Conservation (phyloP, 2,329 filamentous ascomycete species). For the Knoxdaviesia capensis region DNA sequence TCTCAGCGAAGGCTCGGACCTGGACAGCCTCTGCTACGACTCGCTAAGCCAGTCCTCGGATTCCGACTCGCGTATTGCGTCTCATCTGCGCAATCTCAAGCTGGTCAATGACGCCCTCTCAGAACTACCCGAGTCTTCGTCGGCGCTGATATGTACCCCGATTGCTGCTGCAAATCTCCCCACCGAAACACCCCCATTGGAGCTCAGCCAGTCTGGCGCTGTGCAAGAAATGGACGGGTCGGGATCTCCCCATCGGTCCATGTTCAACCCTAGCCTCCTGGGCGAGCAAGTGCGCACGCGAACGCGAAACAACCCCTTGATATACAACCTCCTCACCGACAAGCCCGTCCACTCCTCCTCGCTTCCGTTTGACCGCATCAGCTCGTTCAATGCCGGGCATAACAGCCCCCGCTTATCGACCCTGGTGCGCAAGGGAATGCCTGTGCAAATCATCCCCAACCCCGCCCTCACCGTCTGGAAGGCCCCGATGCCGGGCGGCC, state of each 20-base stretch:
- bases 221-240: constrained; percentile 14
- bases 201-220: constrained; percentile 13
- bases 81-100: constrained; percentile 50
- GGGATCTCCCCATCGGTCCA: too few species aligned
- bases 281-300: constrained; percentile 15
- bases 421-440: constrained; percentile 79
- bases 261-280: too few species aligned
- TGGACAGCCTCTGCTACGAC: too few species aligned
- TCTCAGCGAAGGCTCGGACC: constrained; percentile 16
- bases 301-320: constrained; percentile 56
- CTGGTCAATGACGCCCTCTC: constrained; percentile 51
- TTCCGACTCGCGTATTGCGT: constrained; percentile 6
- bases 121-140: constrained; percentile 65
- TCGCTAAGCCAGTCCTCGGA: too few species aligned
- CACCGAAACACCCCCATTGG: constrained; percentile 17
- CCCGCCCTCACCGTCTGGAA: constrained; percentile 50
- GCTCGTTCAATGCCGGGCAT: constrained; percentile 1
- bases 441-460: constrained; percentile 64
- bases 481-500: constrained; percentile 36
- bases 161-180: constrained; percentile 45
- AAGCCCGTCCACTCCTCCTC: constrained; percentile 87
- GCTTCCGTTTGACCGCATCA: constrained; percentile 51
- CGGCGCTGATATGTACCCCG: constrained; percentile 75
- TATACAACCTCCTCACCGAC: constrained; percentile 91
- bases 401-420: constrained; percentile 31